Evolutionary conservation across 495 filamentous ascomycete species (phyloP).

Genomic region (Sporormia fimetaria): DNA sequence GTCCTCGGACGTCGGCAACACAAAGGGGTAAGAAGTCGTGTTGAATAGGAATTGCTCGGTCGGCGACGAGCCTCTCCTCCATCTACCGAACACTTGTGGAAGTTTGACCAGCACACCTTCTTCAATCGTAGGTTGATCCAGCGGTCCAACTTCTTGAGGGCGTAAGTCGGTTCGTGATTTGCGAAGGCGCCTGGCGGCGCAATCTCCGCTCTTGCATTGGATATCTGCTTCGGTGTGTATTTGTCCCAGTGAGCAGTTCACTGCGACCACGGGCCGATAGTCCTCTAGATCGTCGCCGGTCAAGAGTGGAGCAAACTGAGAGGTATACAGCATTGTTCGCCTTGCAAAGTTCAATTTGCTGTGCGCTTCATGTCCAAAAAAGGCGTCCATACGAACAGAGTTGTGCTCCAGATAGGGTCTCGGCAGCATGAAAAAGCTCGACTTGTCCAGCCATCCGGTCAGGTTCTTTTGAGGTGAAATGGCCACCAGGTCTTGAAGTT

Average conservation of each 20-base stretch:
- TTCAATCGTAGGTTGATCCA: slow-evolving; percentile 11
- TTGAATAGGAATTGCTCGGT: slow-evolving; percentile 15
- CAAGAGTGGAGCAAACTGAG: too few relatives aligned
- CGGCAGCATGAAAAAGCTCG: too few relatives aligned
- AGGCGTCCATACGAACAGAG: too few relatives aligned
- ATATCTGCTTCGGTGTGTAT: slow-evolving; percentile 15
- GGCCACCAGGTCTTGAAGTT: too few relatives aligned
- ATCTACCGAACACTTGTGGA: neutral
- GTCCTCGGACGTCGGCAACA: neutral
- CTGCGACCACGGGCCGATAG: too few relatives aligned
- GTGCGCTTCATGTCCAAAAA: too few relatives aligned
- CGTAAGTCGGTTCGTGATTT: slow-evolving; percentile 9
- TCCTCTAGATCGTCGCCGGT: too few relatives aligned
- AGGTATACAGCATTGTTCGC: too few relatives aligned
- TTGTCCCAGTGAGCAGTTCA: slow-evolving; percentile 14
- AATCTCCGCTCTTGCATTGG: slow-evolving; percentile 9
- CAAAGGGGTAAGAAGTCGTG: slow-evolving; percentile 10
- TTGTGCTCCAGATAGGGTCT: too few relatives aligned
- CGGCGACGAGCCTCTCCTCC: slow-evolving; percentile 2
- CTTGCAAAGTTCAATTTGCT: too few relatives aligned
- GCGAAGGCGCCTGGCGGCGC: slow-evolving; percentile 11
- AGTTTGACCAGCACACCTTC: neutral
- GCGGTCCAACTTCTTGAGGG: slow-evolving; percentile 3
- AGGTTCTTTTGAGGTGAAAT: too few relatives aligned
- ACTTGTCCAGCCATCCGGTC: too few relatives aligned